phyloP scores from a whole-genome alignment of 768 basidiomycete genomes.

The Podaxis mareebaensis region DNA sequence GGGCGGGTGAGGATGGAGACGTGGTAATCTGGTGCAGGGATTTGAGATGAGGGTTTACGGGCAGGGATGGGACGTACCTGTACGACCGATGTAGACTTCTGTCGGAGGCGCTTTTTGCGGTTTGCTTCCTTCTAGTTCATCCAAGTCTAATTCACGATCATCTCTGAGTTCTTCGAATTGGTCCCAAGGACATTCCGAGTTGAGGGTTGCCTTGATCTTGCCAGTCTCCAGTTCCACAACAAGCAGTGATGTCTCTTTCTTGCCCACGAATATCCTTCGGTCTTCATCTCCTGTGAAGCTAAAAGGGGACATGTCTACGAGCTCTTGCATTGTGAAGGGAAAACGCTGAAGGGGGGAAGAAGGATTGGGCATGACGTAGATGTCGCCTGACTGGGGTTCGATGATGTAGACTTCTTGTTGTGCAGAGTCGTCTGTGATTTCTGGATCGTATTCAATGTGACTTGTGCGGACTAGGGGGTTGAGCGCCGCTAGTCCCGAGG shows the following conservation, averaged over 20 bases:
- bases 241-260: constrained; percentile 84
- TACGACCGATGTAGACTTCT: constrained; percentile 52
- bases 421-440: constrained; percentile 51
- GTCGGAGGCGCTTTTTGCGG: constrained; percentile 38
- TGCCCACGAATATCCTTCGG: constrained; percentile 80
- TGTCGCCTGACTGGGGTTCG: constrained; percentile 92
- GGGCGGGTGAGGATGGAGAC: constrained; percentile 77
- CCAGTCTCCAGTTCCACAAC: constrained; percentile 80
- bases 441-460: constrained; percentile 59
- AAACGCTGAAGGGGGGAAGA: constrained; percentile 79
- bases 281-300: constrained; percentile 62
- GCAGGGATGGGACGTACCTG: constrained; percentile 34
- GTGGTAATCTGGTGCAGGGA: constrained; percentile 67
- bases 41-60: constrained; percentile 13
- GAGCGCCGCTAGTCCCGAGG: constrained; percentile 52
- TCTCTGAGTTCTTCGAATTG: constrained; percentile 56
- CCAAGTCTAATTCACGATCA: constrained; percentile 43
- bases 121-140: constrained; percentile 45
- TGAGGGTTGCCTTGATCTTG: constrained; percentile 70
- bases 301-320: constrained; percentile 91
- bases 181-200: constrained; percentile 79
- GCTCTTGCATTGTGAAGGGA: constrained; percentile 87
- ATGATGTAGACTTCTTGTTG: constrained; percentile 85
- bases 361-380: constrained; percentile 80
- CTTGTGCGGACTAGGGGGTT: constrained; percentile 74